Evolutionary conservation across 202 grass and related monocot species (phyloP).

Genomic region (Saccharum hybrid): DNA sequence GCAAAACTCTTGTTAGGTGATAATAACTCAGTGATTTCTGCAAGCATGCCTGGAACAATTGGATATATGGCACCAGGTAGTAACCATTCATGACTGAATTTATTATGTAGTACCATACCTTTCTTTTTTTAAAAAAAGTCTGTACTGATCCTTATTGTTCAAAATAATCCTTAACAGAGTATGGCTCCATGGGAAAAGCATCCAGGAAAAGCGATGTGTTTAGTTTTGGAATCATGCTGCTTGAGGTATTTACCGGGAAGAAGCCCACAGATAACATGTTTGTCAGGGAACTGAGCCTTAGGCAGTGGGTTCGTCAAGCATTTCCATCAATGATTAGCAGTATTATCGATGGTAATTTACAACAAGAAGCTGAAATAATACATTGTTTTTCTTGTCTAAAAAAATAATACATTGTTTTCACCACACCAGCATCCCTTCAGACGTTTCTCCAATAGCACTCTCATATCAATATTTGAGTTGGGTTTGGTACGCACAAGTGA

Average conservation of each 20-base stretch:
- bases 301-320: neutral
- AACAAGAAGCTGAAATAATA: neutral
- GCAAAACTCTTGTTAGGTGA: neutral
- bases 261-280: neutral
- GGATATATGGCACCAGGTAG: slow-evolving; percentile 6
- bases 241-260: neutral
- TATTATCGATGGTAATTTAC: neutral
- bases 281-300: neutral
- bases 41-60: slow-evolving; percentile 1
- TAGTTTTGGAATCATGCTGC: slow-evolving; percentile 11
- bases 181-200: slow-evolving; percentile 2
- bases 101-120: neutral
- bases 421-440: neutral
- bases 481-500: neutral
- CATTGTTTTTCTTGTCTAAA: too few relatives aligned
- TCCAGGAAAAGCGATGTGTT: neutral
- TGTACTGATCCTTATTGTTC: neutral
- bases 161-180: neutral
- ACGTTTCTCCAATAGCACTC: neutral
- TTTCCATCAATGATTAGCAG: neutral
- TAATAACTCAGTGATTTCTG: slow-evolving; percentile 1
- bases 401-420: neutral
- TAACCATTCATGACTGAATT: neutral
- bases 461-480: neutral
- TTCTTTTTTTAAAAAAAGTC: neutral